These are phyloP conservation scores for Cenococcum geophilum DNA, from an alignment of 495 filamentous ascomycete genomes.

Conservation along the genomic window DNA sequence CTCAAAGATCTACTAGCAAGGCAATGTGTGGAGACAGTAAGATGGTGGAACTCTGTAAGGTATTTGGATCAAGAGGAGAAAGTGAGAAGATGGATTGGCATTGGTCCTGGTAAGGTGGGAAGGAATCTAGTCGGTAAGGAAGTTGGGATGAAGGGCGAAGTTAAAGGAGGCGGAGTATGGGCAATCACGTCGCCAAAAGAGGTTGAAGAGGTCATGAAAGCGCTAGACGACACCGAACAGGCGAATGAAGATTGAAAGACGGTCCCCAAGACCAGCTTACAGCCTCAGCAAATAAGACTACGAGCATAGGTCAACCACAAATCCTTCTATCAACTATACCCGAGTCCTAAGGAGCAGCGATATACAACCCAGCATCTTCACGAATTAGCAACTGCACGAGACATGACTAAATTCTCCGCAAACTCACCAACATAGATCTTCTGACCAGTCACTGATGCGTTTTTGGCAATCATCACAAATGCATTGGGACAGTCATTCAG, in stretches of 20 bases:
- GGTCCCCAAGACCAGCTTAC: neutral
- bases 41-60: conserved; percentile 87
- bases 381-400: neutral
- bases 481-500: conserved; percentile 41
- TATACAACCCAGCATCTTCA: conserved; percentile 25
- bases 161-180: conserved; percentile 88
- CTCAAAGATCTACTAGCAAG: conserved; percentile 69
- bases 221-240: conserved; percentile 66
- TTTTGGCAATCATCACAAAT: conserved; percentile 39
- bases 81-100: conserved; percentile 83
- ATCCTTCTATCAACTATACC: neutral
- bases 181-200: conserved; percentile 80
- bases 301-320: neutral
- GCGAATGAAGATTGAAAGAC: conserved; percentile 40
- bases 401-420: neutral
- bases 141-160: conserved; percentile 77
- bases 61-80: conserved; percentile 82
- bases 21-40: conserved; percentile 79
- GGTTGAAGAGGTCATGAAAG: conserved; percentile 66
- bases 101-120: conserved; percentile 92
- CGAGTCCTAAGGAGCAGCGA: conserved; percentile 12
- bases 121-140: conserved; percentile 93
- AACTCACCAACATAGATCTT: conserved; percentile 37
- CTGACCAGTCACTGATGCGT: conserved; percentile 41
- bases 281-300: neutral